Evolutionary conservation across 441 rosid genomes (phyloP), one percentile per base, ranked within the genome.

Genomic region (Gossypium laxum): DNA sequence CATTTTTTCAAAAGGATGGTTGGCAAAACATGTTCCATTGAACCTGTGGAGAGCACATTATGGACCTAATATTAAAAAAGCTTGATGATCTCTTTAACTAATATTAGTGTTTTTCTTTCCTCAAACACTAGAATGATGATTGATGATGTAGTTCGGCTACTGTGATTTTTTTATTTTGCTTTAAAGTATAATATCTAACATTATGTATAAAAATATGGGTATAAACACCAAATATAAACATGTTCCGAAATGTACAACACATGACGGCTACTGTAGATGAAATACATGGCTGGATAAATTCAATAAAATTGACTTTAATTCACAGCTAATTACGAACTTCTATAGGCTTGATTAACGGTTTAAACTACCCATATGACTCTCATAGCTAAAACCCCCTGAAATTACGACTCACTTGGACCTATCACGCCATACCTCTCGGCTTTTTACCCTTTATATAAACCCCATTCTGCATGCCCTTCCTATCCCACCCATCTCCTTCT

Each of bases 401-500:
- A 81, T 86, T 81, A 81, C 86, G 87, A 85, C 2, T 79, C 19
- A 43, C 18, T 74, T 72, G 62, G 85, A 72, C 38, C 88, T 89
- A 56, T 86, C 85, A 80, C 88, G 91, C 91, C 91, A 72, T 66
- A 71, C 79, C 77, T 85, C 79, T 69, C 90, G 90, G 90, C 83
- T 69, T 83, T 34, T 79, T 62, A 30, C 61, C 70, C 80, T 69
- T 67, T 83, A 75, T 80, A 79, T 83, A 78, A 11, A 43, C 74
- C 74, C 54, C 61, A 41, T 7, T 43, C 3, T 22, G 8, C 61
- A 24, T 11, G 15, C 7, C 15, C 15, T 22, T 3, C 7, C 17
- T 1, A 22, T 22, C 34, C 15, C 61, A 22, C 61, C 61, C 32
- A 55, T 22, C 26, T 22, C 5, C 19, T 8, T 7, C 32, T 30